Base-by-base conservation (phyloP, 192 early-diverging fungal genomes). In the Chytriomyces confervae region DNA sequence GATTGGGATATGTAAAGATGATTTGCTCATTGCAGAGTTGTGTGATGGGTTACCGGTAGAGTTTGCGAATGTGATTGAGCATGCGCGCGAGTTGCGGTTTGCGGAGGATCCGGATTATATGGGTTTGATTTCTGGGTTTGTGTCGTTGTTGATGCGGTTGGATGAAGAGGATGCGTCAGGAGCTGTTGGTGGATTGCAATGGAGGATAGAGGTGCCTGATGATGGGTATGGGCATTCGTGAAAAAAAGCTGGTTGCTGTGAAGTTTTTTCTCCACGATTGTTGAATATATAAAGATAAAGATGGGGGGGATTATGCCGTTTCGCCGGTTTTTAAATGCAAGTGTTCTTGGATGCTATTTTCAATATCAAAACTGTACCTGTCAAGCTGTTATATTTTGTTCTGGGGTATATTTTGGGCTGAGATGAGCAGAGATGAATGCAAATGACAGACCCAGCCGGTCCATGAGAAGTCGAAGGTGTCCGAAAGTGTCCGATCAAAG, bases 41-140 rank as follows among this genome's bases (percentile, higher is more conserved):
- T 70, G 75, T 65, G 51, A 9, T 1, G 83, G 67, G 7, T 60
- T 86, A 5, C 85, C 85, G 2, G 62, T 69, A 5, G 83, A 78
- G 63, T 86, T 84, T 67, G 62, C 46, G 13, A 18, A 43, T 18
- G n/a, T 86, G 5, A 20, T 86, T 6, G 79, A 84, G 50, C 77
- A 86, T 65, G 79, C 85, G 18, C 64, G 83, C 8, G 68, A 76
- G 10, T 72, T 86, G 29, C 20, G 50, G 61, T 86, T 83, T 74
- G 45, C 76, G 29, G 81, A 86, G 7, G 71, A 53, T 11, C 85
- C 85, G 4, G 81, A 84, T 49, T 86, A 86, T 66, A 65, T n/a
- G 29, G 53, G 36, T 61, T 46, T 84, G 27, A 66, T 83, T 29
- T 3, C 62, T 5, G 7, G 71, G 79, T 86, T 86, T 83, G 66